Conservation (phyloP, 495 filamentous ascomycete genomes). For the Xylaria palmicola region DNA sequence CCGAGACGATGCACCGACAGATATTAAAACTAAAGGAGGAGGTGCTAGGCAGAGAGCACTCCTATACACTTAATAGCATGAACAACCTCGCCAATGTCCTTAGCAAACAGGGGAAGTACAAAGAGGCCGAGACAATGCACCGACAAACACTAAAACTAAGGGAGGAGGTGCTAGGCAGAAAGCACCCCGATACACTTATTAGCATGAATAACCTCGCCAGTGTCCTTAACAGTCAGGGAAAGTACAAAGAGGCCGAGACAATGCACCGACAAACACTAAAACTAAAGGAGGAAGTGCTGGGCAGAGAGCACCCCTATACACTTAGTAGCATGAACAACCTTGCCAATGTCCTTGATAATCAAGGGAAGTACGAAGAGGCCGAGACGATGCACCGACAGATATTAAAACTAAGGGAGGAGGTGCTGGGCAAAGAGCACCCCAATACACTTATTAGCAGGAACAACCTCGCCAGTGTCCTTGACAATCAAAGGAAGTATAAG, state of each 20-base stretch:
- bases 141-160: slow-evolving; percentile 11
- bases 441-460: slow-evolving; percentile 6
- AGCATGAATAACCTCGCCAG: slow-evolving; percentile 19
- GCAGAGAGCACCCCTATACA: neutral
- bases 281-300: neutral
- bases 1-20: neutral
- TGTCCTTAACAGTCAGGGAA: slow-evolving; percentile 1
- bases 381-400: slow-evolving; percentile 20
- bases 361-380: slow-evolving; percentile 19
- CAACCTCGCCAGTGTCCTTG: slow-evolving; percentile 3
- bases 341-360: slow-evolving; percentile 6
- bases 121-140: slow-evolving; percentile 20
- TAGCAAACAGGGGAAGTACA: slow-evolving; percentile 13
- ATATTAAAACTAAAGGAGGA: slow-evolving; percentile 3
- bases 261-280: neutral
- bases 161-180: slow-evolving; percentile 13
- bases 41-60: slow-evolving; percentile 14
- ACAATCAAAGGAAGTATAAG: slow-evolving; percentile 18
- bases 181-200: slow-evolving; percentile 18
- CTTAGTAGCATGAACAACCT: slow-evolving; percentile 17
- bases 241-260: slow-evolving; percentile 15
- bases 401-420: slow-evolving; percentile 5
- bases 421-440: slow-evolving; percentile 9
- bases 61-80: slow-evolving; percentile 1
- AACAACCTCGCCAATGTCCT: slow-evolving; percentile 14